Base-by-base conservation (phyloP, 129 eudicot genomes). In the Tanacetum coccineum region DNA sequence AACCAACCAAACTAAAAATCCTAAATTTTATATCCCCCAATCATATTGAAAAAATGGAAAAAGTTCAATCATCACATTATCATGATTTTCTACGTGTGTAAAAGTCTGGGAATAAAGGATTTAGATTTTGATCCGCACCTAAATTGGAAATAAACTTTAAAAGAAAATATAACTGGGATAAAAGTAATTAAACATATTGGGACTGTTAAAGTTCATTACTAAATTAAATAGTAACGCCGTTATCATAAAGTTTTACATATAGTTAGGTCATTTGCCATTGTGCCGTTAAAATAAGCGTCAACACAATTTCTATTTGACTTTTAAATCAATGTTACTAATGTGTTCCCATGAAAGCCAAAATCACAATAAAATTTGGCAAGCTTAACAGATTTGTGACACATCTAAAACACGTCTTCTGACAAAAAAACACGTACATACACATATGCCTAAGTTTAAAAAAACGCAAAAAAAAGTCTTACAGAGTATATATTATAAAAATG, bases 11-110 rank as follows among this genome's bases (percentile, higher is more conserved):
- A 79, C 75, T 78, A 20, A 36, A 56, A 44, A 42, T 59, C n/a
- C 55, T 30, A 47, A 71, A 74, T 79, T 58, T 74, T 22, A 68
- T 75, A 72, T n/a, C n/a, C n/a, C n/a, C 66, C 77, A 81, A 79
- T 82, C 74, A 87, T 83, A 86, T 76, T 75, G 39, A 1, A 53
- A n/a, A n/a, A n/a, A n/a, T n/a, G 77, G 69, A 73, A 59, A 58
- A 26, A 36, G 25, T 51, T 67, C 49, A 15, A 51, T 66, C 46
- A 66, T 67, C 50, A 59, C 15, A 40, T 18, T 60, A 19, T 71
- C 51, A 32, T 71, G 25, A 30, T 60, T 59, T 60, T 45, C 19
- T 70, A 59, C 59, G 58, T 70, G 21, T 59, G 2, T 30, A n/a
- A 17, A 45, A 58, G 13, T 68, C 13, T 25, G 39, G 59, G 28